Evolutionary conservation across 2,329 filamentous ascomycete genomes (phyloP), one percentile per base, ranked within the genome.

Genomic region (Rutstroemia sp.): DNA sequence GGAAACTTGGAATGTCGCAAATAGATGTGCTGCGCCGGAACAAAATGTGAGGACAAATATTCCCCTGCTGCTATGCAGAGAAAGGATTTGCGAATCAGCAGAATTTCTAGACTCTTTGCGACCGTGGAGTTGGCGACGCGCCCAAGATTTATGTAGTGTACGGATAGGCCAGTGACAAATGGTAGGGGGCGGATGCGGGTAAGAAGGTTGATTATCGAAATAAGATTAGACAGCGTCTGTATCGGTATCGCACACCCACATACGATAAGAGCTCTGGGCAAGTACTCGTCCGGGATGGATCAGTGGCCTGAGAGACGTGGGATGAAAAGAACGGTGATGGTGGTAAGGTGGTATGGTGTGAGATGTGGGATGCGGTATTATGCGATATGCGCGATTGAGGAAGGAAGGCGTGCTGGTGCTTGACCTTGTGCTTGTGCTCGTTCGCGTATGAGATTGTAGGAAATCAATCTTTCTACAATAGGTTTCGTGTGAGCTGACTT

Each of bases 171-270:
- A 53, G 42, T 47, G 48, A 16, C 5, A 34, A 39, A 7, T 6
- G 51, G 44, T 50, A 50, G 46, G 52, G 52, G 53, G 46, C 17
- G 38, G 53, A 55, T 50, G 53, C 38, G 46, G 46, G 46, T 55
- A 36, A 55, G 53, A 55, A 54, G 53, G 53, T 50, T 50, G 46
- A 54, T 55, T 55, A 55, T 55, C 46, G 38, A 55, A 55, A 55
- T 55, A 50, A 55, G 53, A 55, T 50, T 55, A 55, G 46, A 55
- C 46, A 42, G 52, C 25, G 21, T 46, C 44, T 42, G 39, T 7
- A 19, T 48, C 10, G 10, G 23, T 23, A 44, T 53, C 34, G 51
- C 19, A 39, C 17, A 42, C 39, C 30, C 30, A 19, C 39, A 42
- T 19, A 54, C 17, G 52, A 54, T 49, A 54, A 54, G 52, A 54